Base-by-base conservation (phyloP, 345 rosid genomes). In the Lagerstroemia speciosa region DNA sequence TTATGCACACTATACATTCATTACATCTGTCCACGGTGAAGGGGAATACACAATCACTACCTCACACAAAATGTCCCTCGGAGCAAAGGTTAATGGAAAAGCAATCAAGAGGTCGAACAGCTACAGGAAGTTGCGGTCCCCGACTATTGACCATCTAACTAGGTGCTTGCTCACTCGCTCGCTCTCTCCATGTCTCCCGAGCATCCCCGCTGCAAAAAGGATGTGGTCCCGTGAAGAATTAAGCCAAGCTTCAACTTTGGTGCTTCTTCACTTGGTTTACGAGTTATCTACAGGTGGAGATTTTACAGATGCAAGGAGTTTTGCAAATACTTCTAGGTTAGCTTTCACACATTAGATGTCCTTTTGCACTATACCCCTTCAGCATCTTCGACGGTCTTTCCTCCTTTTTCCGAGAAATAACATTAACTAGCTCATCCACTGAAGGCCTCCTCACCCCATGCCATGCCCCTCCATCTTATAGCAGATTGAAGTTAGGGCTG, bases 401-500 rank as follows among this genome's bases (percentile, higher is more conserved):
- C 14, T 46, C n/a, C 17, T 20, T 53, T 53, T 24, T 14, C 2
- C 60, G n/a, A 53, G 14, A 53, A 0, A 53, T 26, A 29, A 50
- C 57, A 22, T 20, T 50, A 19, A 24, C 62, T 57, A 26, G 33
- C 11, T 12, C 62, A 57, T 57, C 19, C 17, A 8, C 14, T 27
- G 32, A 57, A 57, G 33, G 32, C 62, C 31, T 50, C 57, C 57
- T 57, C 32, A 17, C 7, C 27, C 8, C 4, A 5, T 55, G 61
- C 31, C n/a, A n/a, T n/a, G n/a, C n/a, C 20, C 57, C 57, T 17
- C 57, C 57, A 6, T 55, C 11, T 1, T 8, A 26, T 12, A 57
- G 62, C 19, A 57, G 33, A 57, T 26, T 57, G 19, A 57, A 57
- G 62, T 57, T 29, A 57, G 62, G 62, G 14, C 62, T 57, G 57